Percentiles rank a stretch among this genome's conserved stretches.
phyloP scores from a whole-genome alignment of 495 filamentous ascomycete species.

The Hypoxylon fragiforme region DNA sequence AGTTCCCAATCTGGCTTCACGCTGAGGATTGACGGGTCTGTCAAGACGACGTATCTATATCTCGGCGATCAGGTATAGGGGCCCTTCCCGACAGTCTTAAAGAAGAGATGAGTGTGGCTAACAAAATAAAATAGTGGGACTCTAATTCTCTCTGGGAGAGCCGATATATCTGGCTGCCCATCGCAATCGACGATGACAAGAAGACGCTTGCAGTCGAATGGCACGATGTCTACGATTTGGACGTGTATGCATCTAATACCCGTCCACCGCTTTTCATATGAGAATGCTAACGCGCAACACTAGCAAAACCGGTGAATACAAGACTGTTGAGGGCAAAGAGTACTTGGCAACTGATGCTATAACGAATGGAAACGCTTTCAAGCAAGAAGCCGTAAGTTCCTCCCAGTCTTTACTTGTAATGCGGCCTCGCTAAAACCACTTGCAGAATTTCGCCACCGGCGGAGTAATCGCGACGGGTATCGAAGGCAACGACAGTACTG shows the following conservation, averaged over 20 bases:
- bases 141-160: constrained; percentile 55
- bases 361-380: constrained; percentile 46
- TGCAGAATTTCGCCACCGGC: constrained; percentile 49
- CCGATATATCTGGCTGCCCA: constrained; percentile 57
- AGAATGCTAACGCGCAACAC: not conserved
- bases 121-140: constrained; percentile 48
- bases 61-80: constrained; percentile 51
- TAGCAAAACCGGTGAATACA: constrained; percentile 51
- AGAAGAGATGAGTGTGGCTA: too few relatives aligned
- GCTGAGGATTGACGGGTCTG: constrained; percentile 47
- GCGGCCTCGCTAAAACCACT: not conserved
- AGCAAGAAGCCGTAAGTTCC: constrained; percentile 49
- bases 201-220: constrained; percentile 45
- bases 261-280: not conserved
- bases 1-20: constrained; percentile 58
- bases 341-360: constrained; percentile 47
- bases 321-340: constrained; percentile 44
- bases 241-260: constrained; percentile 36
- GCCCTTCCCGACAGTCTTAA: too few relatives aligned
- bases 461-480: constrained; percentile 52
- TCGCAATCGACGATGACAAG: constrained; percentile 45
- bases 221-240: constrained; percentile 50
- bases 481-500: constrained; percentile 55
- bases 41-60: constrained; percentile 56
- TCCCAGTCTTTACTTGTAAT: not conserved